Evolutionary conservation across 2,329 filamentous ascomycete species (phyloP), one percentile per base, ranked within the genome.

Genomic region (Metarhizium guizhouense): DNA sequence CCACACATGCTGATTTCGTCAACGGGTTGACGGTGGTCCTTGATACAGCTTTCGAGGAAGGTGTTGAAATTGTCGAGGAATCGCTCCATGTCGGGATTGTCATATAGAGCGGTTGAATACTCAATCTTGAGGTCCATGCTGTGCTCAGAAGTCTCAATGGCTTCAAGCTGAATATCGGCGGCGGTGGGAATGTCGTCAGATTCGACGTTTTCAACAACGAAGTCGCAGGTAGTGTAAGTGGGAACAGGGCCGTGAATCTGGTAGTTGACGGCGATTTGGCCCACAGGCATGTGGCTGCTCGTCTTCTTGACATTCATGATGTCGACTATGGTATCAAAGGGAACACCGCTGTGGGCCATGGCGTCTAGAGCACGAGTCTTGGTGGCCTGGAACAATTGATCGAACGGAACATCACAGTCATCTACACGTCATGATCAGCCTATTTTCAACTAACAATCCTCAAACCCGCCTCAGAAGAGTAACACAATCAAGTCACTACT

Each of bases 1-100:
- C 63, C 63, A 45, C 59, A 60, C 60, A 65, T 59, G 53, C 51
- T 53, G 40, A 65, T 57, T 55, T 65, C 60, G 13, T 61, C 58
- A 20, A 64, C 57, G 14, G 62, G 63, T 49, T 64, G 62, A 53
- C 63, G 62, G 53, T 64, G 61, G 56, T 65, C 63, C 45, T 58
- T 60, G 54, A 63, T 62, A 54, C 55, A 62, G 51, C 59, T 62
- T n/a, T 60, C 47, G 14, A 66, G 54, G 60, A 66, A 67, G 16
- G 61, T 57, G 32, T 61, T 55, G 53, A 66, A 62, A 55, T 64
- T 63, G 51, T 66, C 61, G 30, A 65, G 54, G 60, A 65, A 65
- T n/a, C 61, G 60, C 40, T 62, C 60, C 62, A 65, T 65, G 49
- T 63, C 59, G 0, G 52, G 32, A 13, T 59, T 54, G 32, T 51